A percentile compares a stretch with the other conserved stretches of the same genome.
phyloP scores from a whole-genome alignment of 305 asterid species.

The Ilex paraguariensis region DNA sequence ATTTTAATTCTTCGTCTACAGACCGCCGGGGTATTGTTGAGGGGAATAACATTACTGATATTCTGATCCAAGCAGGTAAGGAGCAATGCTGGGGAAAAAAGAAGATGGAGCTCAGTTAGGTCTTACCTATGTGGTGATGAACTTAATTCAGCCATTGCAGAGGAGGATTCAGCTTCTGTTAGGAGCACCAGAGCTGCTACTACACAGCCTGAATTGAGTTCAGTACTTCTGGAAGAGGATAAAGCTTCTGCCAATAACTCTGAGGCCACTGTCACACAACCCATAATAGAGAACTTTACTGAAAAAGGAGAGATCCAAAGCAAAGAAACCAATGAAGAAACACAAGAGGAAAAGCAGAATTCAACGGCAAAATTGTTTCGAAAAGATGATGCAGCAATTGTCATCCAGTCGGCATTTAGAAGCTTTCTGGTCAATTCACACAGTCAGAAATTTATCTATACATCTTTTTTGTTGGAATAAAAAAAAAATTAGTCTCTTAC shows the following conservation, averaged over 20 bases:
- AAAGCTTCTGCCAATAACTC: conserved; percentile 24
- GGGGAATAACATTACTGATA: too few species aligned
- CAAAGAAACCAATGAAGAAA: neutral
- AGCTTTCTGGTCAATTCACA: conserved; percentile 30
- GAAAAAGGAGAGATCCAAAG: neutral
- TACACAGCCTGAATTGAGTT: conserved; percentile 12
- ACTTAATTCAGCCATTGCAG: conserved; percentile 29
- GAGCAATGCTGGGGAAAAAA: conserved; percentile 30
- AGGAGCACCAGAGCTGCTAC: neutral
- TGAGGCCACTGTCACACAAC: conserved; percentile 39
- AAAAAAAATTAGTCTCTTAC: neutral
- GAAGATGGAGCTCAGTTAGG: conserved; percentile 44
- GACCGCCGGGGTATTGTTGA: too few species aligned
- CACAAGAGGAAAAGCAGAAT: conserved; percentile 17
- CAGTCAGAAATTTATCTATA: neutral
- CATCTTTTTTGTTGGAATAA: neutral
- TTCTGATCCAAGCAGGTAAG: conserved; percentile 16
- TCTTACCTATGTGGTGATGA: conserved; percentile 53
- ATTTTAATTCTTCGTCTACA: too few species aligned
- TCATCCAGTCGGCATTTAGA: conserved; percentile 58
- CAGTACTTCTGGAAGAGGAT: conserved; percentile 22
- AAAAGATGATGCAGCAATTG: conserved; percentile 49
- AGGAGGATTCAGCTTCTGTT: conserved; percentile 28
- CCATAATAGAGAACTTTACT: neutral
- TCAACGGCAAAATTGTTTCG: conserved; percentile 35